Evolutionary conservation across 2,329 filamentous ascomycete species (phyloP).

Genomic region (Fusarium subglutinans): DNA sequence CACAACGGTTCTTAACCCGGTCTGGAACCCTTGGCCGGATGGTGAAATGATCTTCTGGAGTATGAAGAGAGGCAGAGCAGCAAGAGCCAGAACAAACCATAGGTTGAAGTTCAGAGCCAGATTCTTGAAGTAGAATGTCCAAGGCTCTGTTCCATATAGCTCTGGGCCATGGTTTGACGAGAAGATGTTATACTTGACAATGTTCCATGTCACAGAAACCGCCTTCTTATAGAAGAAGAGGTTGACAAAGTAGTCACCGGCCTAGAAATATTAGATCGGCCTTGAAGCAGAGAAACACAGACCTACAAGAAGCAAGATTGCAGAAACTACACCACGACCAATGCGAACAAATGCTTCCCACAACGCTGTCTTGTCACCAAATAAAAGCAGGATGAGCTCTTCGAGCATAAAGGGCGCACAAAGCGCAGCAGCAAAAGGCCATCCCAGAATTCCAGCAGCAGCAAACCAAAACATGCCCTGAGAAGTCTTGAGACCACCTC

Average conservation of each 20-base stretch:
- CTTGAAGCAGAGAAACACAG: no score
- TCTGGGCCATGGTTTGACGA: slow-evolving; percentile 83
- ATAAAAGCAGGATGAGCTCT: slow-evolving; percentile 69
- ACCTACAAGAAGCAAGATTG: slow-evolving; percentile 74
- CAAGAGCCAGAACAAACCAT: slow-evolving; percentile 85
- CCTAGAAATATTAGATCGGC: slow-evolving; percentile 53
- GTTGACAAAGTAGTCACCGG: slow-evolving; percentile 76
- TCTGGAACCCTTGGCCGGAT: slow-evolving; percentile 71
- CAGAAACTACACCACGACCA: slow-evolving; percentile 72
- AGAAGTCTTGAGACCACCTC: slow-evolving; percentile 79
- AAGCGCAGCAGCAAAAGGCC: slow-evolving; percentile 91
- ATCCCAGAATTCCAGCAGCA: slow-evolving; percentile 84
- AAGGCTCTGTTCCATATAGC: slow-evolving; percentile 94
- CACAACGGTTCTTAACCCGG: slow-evolving; percentile 77
- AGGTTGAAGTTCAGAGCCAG: slow-evolving; percentile 93
- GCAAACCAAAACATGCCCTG: slow-evolving; percentile 92
- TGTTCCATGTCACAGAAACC: slow-evolving; percentile 86
- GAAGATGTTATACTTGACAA: slow-evolving; percentile 95
- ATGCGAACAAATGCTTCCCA: slow-evolving; percentile 69
- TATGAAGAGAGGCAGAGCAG: slow-evolving; percentile 77
- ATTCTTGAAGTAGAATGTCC: slow-evolving; percentile 96
- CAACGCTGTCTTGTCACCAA: slow-evolving; percentile 67
- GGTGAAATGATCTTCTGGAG: slow-evolving; percentile 74
- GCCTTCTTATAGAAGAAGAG: slow-evolving; percentile 85
- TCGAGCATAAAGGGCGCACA: slow-evolving; percentile 83